phyloP scores from a whole-genome alignment of 345 rosid genomes.

The Hirschfeldia incana region DNA sequence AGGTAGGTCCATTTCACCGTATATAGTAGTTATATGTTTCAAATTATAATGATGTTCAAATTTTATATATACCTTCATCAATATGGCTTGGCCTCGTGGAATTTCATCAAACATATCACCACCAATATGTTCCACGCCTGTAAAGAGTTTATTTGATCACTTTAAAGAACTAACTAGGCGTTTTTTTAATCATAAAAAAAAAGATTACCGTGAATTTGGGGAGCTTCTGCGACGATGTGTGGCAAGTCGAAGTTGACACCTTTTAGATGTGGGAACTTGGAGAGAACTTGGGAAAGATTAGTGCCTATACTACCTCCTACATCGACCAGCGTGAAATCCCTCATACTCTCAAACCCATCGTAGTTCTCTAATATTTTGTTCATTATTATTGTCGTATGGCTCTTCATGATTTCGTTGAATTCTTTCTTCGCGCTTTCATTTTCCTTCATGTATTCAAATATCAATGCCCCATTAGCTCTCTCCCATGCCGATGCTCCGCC shows the following conservation, averaged over 20 bases:
- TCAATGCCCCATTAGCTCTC: background rate
- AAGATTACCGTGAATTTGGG: constrained; percentile 11
- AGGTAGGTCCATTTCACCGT: background rate
- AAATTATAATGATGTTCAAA: background rate
- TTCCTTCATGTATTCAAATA: background rate
- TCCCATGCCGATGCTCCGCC: constrained; percentile 5
- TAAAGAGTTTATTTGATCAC: background rate
- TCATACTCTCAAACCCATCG: constrained; percentile 6
- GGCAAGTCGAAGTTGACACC: constrained; percentile 24
- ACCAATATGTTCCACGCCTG: constrained; percentile 30
- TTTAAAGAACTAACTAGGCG: background rate
- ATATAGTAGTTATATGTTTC: background rate
- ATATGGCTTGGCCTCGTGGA: constrained; percentile 19
- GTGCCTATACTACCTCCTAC: constrained; percentile 20
- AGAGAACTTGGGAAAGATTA: constrained; percentile 9
- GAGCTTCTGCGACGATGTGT: constrained; percentile 11
- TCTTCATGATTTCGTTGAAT: constrained; percentile 4
- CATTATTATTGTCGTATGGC: constrained; percentile 28
- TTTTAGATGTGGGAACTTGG: constrained; percentile 19
- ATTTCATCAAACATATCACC: constrained; percentile 28
- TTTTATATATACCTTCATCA: constrained; percentile 25
- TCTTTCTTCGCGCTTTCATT: background rate
- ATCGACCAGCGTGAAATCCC: constrained; percentile 10
- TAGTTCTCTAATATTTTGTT: constrained; percentile 24
- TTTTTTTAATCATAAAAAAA: background rate